Base-by-base conservation (phyloP, 352 stramenopile genomes). In the Phytopythium vexans region DNA sequence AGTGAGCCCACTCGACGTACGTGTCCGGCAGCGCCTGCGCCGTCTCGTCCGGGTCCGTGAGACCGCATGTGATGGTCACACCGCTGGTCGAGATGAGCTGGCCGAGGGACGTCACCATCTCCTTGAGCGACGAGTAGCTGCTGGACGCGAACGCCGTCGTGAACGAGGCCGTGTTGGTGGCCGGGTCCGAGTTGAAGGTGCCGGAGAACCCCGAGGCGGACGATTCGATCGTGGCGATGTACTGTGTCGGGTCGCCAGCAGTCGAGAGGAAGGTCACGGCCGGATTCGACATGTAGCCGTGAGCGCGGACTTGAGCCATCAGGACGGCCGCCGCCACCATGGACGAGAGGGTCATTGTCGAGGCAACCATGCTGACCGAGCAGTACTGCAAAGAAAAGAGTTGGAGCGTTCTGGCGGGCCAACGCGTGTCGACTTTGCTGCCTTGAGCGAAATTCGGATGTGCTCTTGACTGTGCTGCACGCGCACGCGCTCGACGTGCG, bases 71-170 rank as follows among this genome's bases (percentile, higher is more conserved):
- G 40, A 45, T 45, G 40, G 40, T 45, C n/a, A 45, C 40, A 16
- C 40, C 40, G n/a, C 40, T 45, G 40, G 40, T 45, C 14, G 40
- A 45, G n/a, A 45, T 45, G 40, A 45, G 40, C 40, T 45, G 40
- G 12, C 40, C 40, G 40, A 45, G 40, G 11, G 9, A 7, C 40
- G 40, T 66, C 1, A 56, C 49, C 36, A 74, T 27, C 27, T 69
- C 62, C 54, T 69, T 74, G 4, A 74, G 55, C 42, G 66, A 64
- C 41, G 42, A 69, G 49, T 66, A 74, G 12, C 48, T 70, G 52
- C 66, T 75, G n/a, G 66, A 16, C 10, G 70, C 71, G 51, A 72
- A 75, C 10, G 66, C 62, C 40, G 66, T 72, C 58, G 62, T 71
- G 50, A 66, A 74, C 15, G 62, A 60, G 0, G 70, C 56, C 31